Evolutionary conservation across 345 rosid species (phyloP).

Genomic region (Pistacia atlantica): DNA sequence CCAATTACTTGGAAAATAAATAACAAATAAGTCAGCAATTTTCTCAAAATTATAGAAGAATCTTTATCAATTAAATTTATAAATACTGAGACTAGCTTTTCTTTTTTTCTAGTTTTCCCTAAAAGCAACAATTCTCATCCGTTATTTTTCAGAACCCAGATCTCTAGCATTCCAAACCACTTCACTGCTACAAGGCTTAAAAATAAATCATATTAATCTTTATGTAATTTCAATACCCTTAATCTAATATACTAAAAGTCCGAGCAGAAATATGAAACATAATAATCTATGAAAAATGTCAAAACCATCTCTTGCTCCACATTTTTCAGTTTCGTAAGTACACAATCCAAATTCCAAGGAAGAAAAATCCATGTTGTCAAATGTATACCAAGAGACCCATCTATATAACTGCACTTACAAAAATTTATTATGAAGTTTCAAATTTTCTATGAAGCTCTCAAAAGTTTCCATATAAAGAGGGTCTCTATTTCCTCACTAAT

Average conservation of each 20-base stretch:
- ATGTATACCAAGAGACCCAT: not conserved
- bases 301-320: not conserved
- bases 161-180: not conserved
- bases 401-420: not conserved
- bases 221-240: not conserved
- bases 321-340: not conserved
- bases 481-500: not conserved
- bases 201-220: not conserved
- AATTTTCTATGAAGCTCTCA: not conserved
- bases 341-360: not conserved
- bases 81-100: no score
- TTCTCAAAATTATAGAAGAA: not conserved
- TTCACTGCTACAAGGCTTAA: not conserved
- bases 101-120: no score
- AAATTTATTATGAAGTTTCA: not conserved
- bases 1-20: conserved; percentile 7
- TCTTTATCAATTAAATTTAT: not conserved
- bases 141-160: no score
- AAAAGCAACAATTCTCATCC: no score
- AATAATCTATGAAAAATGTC: no score
- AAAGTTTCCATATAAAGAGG: not conserved
- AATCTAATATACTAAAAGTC: no score
- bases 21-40: not conserved
- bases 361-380: not conserved
- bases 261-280: no score